Base-by-base conservation (phyloP, 129 eudicot species). In the Solidago caesia region DNA sequence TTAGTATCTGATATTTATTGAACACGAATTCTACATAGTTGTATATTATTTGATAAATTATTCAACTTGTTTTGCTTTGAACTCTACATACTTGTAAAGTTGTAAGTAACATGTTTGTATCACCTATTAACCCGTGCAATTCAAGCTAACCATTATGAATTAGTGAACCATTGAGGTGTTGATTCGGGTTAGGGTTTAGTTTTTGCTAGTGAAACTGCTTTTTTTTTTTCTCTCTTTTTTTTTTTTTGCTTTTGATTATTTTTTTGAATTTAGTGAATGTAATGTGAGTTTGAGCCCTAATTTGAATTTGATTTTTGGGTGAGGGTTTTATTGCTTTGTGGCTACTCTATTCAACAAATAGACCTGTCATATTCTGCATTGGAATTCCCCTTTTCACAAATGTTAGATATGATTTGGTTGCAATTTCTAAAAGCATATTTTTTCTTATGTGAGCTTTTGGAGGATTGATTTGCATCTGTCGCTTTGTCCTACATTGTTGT, bases 271-370 rank as follows among this genome's bases (percentile, higher is more conserved):
- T 69, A 9, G 43, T 70, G 51, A 11, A 6, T 69, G 57, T 60
- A 60, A 70, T 61, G 52, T 51, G 46, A 49, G 47, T 60, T 51
- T 49, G 55, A 47, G 39, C 71, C 13, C 11, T 46, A 2, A 70
- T 8, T 61, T 70, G 69, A 61, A 13, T 69, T 21, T 64, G 7
- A 59, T 68, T 1, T 14, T 27, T 68, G 5, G 16, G 52, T 5
- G 39, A 60, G 29, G 68, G 77, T 16, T 8, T 44, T 45, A 43
- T 44, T 59, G 27, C 45, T 44, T 44, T 45, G 8, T 73, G 46
- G 12, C 41, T 45, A n/a, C 21, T 53, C 27, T 10, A 3, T 4
- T 51, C 1, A 11, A 11, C 1, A 45, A 4, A 1, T 8, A 4
- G 12, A 27, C 9, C 41, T 15, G 64, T 58, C 8, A n/a, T 58